Conservation (phyloP, 2,329 filamentous ascomycete genomes). For the Sarocladium oryzae region DNA sequence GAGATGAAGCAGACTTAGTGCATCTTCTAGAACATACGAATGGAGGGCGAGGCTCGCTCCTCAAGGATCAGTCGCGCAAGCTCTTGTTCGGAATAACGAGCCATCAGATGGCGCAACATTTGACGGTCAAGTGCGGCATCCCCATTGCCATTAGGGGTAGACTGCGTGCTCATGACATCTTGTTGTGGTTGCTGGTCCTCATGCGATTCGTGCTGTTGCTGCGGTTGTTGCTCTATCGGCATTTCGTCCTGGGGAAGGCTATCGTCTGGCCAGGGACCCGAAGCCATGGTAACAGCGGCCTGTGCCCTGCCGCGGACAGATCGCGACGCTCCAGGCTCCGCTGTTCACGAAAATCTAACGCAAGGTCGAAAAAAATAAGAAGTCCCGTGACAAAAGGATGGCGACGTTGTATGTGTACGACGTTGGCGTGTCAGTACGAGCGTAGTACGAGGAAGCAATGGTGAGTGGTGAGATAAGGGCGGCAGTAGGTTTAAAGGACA, state of each 20-base stretch:
- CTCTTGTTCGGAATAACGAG: conserved; percentile 14
- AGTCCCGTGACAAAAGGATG: not conserved
- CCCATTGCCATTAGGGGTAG: not conserved
- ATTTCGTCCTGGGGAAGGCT: conserved; percentile 6
- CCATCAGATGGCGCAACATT: conserved; percentile 18
- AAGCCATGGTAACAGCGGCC: conserved; percentile 10
- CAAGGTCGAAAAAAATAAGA: not conserved
- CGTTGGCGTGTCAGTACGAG: not conserved
- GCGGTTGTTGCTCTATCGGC: not conserved
- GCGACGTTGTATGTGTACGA: not conserved
- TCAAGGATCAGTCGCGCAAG: conserved; percentile 16
- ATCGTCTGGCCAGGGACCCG: conserved; percentile 12
- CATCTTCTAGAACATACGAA: conserved; percentile 11
- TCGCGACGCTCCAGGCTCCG: not conserved
- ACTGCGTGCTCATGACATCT: not conserved
- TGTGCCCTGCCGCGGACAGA: conserved; percentile 5
- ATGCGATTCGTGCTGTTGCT: conserved; percentile 2
- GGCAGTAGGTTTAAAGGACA: conserved; percentile 7
- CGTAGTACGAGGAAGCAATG: not conserved
- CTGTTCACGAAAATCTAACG: not conserved
- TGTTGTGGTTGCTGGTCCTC: not conserved
- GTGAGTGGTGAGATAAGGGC: not conserved
- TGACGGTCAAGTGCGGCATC: conserved; percentile 15
- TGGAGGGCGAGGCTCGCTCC: conserved; percentile 10
- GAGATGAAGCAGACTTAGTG: too few relatives aligned